A percentile compares a stretch with the other conserved stretches of the same genome.
phyloP scores from a whole-genome alignment of 305 asterid species.

The Fraxinus velutina region DNA sequence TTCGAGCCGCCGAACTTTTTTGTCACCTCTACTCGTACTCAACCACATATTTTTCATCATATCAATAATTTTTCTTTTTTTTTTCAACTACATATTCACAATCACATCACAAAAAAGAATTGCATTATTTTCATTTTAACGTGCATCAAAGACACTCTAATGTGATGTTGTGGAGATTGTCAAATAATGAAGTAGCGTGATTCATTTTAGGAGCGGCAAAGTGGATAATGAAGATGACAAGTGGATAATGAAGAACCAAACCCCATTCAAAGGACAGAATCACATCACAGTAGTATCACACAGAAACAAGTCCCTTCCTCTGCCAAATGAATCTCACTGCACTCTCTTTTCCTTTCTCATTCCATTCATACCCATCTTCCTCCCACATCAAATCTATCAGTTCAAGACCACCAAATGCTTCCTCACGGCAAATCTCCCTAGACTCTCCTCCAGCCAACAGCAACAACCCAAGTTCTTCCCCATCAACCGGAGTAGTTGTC shows the following conservation, averaged over 20 bases:
- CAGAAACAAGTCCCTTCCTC: neutral
- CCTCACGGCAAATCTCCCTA: constrained; percentile 41
- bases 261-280: neutral
- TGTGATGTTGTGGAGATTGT: no score
- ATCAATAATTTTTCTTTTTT: no score
- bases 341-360: constrained; percentile 24
- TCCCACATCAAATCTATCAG: neutral
- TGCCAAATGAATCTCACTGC: constrained; percentile 32
- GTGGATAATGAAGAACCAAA: neutral
- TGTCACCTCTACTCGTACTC: no score
- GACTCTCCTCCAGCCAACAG: constrained; percentile 37
- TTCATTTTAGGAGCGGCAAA: neutral
- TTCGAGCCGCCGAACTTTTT: no score
- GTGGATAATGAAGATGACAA: neutral
- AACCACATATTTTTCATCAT: no score
- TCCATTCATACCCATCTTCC: neutral
- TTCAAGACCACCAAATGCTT: constrained; percentile 37
- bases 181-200: no score
- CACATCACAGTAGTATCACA: neutral
- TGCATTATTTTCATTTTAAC: no score
- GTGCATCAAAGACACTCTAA: no score
- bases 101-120: no score
- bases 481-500: constrained; percentile 53
- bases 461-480: constrained; percentile 22
- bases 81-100: no score